Conservation (phyloP, 371 early-diverging fungal species). For the Mortierella sp. region DNA sequence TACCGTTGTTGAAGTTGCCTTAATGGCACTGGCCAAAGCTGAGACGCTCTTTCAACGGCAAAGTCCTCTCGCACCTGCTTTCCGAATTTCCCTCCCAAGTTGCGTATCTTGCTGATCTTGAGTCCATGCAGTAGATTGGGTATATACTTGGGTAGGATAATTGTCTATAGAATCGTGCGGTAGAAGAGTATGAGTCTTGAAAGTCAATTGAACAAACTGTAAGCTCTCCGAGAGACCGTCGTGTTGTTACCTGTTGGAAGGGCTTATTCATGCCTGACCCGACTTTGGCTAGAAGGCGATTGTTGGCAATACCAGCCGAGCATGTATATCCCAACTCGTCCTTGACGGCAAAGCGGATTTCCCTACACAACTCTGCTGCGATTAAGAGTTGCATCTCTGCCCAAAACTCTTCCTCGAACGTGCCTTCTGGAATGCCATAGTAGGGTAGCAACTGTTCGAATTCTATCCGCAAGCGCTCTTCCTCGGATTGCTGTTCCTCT, state of each 20-base stretch:
- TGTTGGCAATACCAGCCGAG: conserved; percentile 89
- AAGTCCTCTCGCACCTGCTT: conserved; percentile 70
- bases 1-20: conserved; percentile 56
- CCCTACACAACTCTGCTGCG: conserved; percentile 75
- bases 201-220: too few species aligned
- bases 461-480: conserved; percentile 17
- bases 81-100: conserved; percentile 92
- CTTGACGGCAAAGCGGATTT: conserved; percentile 72
- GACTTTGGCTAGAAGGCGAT: conserved; percentile 86
- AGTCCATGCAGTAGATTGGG: conserved; percentile 68
- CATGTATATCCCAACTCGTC: conserved; percentile 84
- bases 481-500: conserved; percentile 22
- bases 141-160: conserved; percentile 66
- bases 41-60: conserved; percentile 67
- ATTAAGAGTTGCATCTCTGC: conserved; percentile 78
- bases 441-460: conserved; percentile 25
- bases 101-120: conserved; percentile 79
- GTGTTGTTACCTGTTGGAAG: conserved; percentile 71
- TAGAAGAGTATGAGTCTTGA: neutral
- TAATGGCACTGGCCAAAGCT: conserved; percentile 61
- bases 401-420: conserved; percentile 56
- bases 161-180: conserved; percentile 56
- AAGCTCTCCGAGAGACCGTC: too few species aligned
- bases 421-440: conserved; percentile 38
- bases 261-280: conserved; percentile 90